phyloP scores from a whole-genome alignment of 306 rosid species.

The Cucurbita ficifolia region DNA sequence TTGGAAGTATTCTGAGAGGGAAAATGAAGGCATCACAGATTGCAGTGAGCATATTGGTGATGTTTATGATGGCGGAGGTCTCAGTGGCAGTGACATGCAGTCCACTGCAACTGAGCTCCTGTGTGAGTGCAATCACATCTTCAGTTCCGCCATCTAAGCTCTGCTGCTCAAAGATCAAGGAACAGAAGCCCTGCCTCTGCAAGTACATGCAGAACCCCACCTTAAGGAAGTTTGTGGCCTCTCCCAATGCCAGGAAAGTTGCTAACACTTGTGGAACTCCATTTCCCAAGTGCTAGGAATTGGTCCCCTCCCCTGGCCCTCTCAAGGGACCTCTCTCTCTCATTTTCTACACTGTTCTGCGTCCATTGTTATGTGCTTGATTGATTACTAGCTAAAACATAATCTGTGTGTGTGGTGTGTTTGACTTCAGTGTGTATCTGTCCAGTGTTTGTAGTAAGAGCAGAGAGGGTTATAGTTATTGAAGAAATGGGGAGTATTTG shows the following conservation, averaged over 20 bases:
- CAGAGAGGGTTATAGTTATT: neutral
- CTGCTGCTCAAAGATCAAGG: conserved; percentile 87
- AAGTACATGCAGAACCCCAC: conserved; percentile 77
- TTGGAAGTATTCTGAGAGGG: neutral
- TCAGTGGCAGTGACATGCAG: conserved; percentile 73
- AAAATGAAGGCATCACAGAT: conserved; percentile 46
- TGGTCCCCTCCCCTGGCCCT: neutral
- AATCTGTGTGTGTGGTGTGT: neutral
- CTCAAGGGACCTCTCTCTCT: neutral
- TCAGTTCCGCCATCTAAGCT: conserved; percentile 56
- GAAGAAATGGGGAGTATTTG: neutral
- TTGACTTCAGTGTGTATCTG: neutral
- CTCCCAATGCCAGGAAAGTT: conserved; percentile 91
- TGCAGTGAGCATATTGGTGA: conserved; percentile 30
- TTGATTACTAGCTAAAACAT: neutral
- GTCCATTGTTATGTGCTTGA: neutral
- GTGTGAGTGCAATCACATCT: conserved; percentile 79
- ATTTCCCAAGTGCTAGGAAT: conserved; percentile 58
- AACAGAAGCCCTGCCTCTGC: conserved; percentile 94
- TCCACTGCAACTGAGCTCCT: conserved; percentile 64
- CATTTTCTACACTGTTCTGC: conserved; percentile 1
- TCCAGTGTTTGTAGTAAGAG: neutral
- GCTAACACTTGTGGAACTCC: conserved; percentile 92
- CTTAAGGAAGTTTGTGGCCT: conserved; percentile 73
- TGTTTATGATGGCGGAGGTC: conserved; percentile 35